A percentile compares a stretch with the other conserved stretches of the same genome.
Conservation (phyloP, 176 grass and related monocot genomes). For the Sorghum bicolor region DNA sequence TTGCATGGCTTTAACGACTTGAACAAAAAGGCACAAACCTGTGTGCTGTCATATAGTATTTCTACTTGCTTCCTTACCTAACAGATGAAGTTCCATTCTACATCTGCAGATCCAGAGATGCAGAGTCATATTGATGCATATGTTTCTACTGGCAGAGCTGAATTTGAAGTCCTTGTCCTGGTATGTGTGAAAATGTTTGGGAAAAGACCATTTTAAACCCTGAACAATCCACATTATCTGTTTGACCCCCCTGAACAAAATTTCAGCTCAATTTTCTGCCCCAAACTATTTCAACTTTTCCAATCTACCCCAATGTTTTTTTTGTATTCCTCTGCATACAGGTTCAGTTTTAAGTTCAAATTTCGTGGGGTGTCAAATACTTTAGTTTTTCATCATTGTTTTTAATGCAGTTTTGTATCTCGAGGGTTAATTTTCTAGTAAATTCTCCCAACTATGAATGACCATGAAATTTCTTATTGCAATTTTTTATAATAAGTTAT, state of each 20-base stretch:
- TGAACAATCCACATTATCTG: background rate
- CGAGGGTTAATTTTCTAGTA: background rate
- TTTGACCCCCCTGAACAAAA: background rate
- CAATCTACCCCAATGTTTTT: background rate
- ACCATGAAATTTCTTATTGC: background rate
- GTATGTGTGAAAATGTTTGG: constrained; percentile 44
- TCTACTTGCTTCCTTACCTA: background rate
- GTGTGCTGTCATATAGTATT: background rate
- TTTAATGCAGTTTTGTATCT: background rate
- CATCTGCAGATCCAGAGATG: constrained; percentile 72
- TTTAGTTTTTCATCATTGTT: background rate
- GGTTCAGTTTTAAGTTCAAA: background rate
- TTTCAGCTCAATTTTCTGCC: background rate
- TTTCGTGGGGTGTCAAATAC: background rate
- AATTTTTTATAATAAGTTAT: background rate
- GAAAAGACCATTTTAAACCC: background rate
- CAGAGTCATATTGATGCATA: constrained; percentile 53
- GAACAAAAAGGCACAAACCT: background rate
- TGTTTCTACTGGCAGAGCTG: constrained; percentile 51
- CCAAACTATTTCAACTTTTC: background rate
- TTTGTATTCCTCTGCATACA: background rate
- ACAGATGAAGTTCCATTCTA: constrained; percentile 22
- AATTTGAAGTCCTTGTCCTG: constrained; percentile 53
- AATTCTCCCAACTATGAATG: background rate
- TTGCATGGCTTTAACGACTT: background rate